These are phyloP conservation scores for Neurospora cerealis DNA, from an alignment of 495 filamentous ascomycete species.

Conservation along the genomic window DNA sequence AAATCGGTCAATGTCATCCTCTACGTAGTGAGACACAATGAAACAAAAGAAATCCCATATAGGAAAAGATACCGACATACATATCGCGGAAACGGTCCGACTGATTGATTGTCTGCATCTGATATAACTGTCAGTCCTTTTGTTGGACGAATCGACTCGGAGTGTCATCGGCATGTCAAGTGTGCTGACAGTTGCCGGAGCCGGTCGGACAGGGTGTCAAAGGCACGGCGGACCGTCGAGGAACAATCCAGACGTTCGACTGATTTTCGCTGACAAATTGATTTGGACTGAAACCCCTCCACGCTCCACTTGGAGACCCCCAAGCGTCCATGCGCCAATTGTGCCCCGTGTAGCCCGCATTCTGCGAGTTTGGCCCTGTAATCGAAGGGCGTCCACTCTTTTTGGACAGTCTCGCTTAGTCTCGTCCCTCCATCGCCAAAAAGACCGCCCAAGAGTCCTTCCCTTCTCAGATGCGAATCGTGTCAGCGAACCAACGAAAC, in stretches of 20 bases:
- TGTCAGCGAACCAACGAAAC: not conserved
- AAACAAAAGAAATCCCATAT: not conserved
- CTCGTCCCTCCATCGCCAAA: not conserved
- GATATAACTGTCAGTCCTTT: not conserved
- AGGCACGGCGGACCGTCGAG: not conserved
- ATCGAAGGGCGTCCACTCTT: not conserved
- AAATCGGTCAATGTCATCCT: not conserved
- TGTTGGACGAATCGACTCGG: not conserved
- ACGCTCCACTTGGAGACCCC: not conserved
- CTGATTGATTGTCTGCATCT: not conserved
- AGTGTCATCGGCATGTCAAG: not conserved
- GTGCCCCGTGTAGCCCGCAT: not conserved
- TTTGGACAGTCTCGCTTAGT: not conserved
- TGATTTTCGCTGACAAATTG: not conserved
- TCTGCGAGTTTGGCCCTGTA: not conserved
- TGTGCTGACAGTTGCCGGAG: not conserved
- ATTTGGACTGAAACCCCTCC: not conserved
- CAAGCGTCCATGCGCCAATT: not conserved
- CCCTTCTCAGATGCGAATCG: not conserved
- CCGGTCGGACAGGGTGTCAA: not conserved
- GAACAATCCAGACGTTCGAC: not conserved
- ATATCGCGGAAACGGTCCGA: not conserved
- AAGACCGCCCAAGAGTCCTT: not conserved
- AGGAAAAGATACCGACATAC: not conserved
- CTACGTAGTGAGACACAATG: not conserved